Conservation (phyloP, 2,329 filamentous ascomycete species). For the Sphaerulina populicola region DNA sequence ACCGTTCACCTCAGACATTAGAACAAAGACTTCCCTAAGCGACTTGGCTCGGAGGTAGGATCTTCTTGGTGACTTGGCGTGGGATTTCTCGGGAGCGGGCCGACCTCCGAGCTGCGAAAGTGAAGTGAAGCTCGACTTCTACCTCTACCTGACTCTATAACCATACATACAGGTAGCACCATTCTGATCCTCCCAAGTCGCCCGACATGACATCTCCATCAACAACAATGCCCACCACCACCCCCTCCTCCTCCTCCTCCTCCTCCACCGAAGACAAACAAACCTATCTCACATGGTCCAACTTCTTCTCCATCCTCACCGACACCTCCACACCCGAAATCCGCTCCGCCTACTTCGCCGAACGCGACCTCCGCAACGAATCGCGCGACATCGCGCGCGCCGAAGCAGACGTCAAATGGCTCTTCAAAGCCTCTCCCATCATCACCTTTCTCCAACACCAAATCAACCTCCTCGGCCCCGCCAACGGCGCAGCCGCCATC, state of each 20-base stretch:
- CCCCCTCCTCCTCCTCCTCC: constrained; percentile 6
- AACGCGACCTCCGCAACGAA: constrained; percentile 67
- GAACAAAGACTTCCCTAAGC: no score
- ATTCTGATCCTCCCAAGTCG: neutral
- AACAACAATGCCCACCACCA: constrained; percentile 12
- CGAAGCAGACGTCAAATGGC: constrained; percentile 73
- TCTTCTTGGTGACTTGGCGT: no score
- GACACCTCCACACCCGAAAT: constrained; percentile 63
- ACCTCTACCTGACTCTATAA: neutral
- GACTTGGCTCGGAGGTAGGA: no score
- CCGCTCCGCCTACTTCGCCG: constrained; percentile 66
- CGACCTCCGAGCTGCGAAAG: neutral
- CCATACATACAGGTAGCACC: no score
- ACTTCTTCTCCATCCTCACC: constrained; percentile 74
- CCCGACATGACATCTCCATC: neutral
- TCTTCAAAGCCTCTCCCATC: constrained; percentile 74
- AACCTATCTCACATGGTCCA: constrained; percentile 58
- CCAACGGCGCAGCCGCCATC: constrained; percentile 49
- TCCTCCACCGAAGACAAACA: constrained; percentile 19
- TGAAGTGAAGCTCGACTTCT: neutral
- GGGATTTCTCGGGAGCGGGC: no score
- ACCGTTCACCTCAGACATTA: no score
- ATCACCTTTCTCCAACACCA: constrained; percentile 81
- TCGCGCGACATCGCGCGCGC: constrained; percentile 69
- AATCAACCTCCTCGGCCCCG: constrained; percentile 61